Conservation (phyloP, 768 basidiomycete species). For the Naematelia aurantialba region DNA sequence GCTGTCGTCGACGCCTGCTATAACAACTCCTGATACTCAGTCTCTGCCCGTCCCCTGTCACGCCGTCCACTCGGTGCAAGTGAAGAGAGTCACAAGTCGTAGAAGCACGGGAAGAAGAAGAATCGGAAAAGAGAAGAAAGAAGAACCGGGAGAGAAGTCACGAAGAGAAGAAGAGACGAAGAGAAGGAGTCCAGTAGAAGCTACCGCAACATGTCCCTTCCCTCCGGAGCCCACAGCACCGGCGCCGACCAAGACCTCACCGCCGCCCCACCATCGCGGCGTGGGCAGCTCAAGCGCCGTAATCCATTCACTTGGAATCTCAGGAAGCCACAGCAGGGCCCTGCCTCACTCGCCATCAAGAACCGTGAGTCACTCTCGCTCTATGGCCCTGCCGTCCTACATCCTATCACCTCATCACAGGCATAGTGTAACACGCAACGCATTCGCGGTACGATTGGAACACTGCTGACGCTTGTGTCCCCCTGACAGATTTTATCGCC, state of each 20-base stretch:
- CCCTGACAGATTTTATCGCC: conserved; percentile 40
- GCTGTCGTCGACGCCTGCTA: not conserved
- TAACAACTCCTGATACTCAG: not conserved
- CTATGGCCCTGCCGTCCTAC: not conserved
- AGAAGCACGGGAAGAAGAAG: not conserved
- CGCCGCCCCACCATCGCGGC: too few species aligned
- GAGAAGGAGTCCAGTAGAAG: too few species aligned
- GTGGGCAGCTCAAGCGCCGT: conserved; percentile 14
- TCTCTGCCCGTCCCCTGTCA: too few species aligned
- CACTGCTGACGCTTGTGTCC: too few species aligned
- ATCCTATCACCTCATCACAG: too few species aligned
- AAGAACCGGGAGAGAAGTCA: not conserved
- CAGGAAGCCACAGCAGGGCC: conserved; percentile 27
- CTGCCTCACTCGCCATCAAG: conserved; percentile 38
- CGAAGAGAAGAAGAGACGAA: too few species aligned
- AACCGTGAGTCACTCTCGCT: conserved; percentile 35
- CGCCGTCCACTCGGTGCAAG: not conserved
- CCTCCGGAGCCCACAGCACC: too few species aligned
- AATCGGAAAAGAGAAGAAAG: not conserved
- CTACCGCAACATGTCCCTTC: too few species aligned
- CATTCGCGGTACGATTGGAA: too few species aligned
- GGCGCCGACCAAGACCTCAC: too few species aligned
- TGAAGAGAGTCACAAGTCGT: not conserved
- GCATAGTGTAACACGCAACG: too few species aligned
- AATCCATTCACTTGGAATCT: conserved; percentile 37